Conservation (phyloP, 78 protist species). For the Isochrysis galbana region DNA sequence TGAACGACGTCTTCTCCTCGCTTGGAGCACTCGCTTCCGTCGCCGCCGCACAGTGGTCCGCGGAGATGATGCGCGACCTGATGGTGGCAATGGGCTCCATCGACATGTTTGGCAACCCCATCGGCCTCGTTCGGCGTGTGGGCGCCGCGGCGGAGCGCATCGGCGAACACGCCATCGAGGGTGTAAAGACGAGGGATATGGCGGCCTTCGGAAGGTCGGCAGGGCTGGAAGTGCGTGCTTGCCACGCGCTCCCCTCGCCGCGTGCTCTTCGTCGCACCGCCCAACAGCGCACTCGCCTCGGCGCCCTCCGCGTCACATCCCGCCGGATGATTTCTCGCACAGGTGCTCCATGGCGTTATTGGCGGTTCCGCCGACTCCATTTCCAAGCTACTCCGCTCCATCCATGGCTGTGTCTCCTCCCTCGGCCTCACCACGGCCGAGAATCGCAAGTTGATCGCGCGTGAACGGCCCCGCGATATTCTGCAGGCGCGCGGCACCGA, state of each 20-base stretch:
- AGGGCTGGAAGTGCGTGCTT: too few relatives aligned
- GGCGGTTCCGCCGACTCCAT: background rate
- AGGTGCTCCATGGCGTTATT: background rate
- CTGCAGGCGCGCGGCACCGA: too few relatives aligned
- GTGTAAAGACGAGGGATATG: background rate
- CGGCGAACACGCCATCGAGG: background rate
- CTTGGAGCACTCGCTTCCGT: background rate
- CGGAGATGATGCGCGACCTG: background rate
- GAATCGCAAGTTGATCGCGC: background rate
- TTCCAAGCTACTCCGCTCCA: background rate
- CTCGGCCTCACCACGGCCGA: background rate
- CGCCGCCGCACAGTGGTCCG: background rate
- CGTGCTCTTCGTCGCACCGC: too few relatives aligned
- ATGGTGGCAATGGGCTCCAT: background rate
- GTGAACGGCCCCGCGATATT: background rate
- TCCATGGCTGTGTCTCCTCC: background rate
- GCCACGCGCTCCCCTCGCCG: too few relatives aligned
- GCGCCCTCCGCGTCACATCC: too few relatives aligned
- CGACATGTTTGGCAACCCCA: background rate
- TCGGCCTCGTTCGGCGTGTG: background rate
- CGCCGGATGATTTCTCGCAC: too few relatives aligned
- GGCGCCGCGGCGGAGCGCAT: background rate
- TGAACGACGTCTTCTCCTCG: background rate
- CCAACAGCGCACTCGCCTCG: too few relatives aligned
- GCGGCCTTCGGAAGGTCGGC: background rate